Conservation (phyloP, 208 protist genomes). For the Plasmodiophora brassicae region DNA sequence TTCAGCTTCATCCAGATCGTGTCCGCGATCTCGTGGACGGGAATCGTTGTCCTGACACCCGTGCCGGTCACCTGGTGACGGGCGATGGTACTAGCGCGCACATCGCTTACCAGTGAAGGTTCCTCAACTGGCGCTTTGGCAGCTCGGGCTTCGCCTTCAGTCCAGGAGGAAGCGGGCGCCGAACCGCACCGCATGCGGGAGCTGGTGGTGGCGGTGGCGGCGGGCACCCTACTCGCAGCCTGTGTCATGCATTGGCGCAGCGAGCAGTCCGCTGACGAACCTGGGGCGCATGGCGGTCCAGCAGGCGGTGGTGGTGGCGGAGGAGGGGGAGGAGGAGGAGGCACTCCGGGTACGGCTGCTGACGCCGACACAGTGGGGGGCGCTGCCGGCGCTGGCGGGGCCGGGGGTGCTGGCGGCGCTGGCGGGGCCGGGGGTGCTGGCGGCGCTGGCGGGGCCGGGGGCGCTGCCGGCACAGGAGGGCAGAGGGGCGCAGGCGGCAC, state of each 20-base stretch:
- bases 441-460: no score
- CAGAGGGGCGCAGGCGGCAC: no score
- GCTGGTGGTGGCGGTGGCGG: background rate
- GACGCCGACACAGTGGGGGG: background rate
- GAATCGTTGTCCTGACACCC: background rate
- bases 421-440: background rate
- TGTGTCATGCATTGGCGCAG: no score
- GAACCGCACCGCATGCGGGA: no score
- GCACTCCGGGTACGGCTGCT: background rate
- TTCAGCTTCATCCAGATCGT: slow-evolving; percentile 18
- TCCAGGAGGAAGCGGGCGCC: background rate
- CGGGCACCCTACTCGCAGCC: background rate
- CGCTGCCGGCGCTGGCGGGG: background rate
- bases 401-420: background rate
- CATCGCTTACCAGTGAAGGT: slow-evolving; percentile 29
- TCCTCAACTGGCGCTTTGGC: background rate
- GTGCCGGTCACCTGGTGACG: no score
- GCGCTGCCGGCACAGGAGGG: no score
- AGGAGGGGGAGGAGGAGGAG: background rate
- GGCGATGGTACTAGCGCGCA: no score
- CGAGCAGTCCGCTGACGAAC: no score
- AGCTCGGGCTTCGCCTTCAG: slow-evolving; percentile 17
- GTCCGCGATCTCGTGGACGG: background rate
- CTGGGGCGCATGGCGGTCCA: no score
- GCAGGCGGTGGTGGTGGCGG: no score